phyloP scores from a whole-genome alignment of 2,329 filamentous ascomycete species.

The Sporothrix sp. region DNA sequence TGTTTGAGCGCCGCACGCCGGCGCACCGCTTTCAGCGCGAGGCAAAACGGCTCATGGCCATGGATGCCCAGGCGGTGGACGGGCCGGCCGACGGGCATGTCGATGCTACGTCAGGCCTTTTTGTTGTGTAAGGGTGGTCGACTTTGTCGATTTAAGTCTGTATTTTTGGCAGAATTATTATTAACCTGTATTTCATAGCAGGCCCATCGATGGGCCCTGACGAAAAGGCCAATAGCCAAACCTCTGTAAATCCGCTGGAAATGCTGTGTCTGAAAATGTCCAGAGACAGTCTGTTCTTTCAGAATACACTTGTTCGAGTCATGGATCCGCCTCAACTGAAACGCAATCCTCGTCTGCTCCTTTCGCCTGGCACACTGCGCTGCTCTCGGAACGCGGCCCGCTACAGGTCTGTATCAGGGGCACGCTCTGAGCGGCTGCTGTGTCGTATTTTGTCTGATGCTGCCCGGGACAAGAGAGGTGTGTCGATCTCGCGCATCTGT shows the following conservation, averaged over 20 bases:
- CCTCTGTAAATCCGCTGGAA: background rate
- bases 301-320: too few species aligned
- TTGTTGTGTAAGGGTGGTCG: background rate
- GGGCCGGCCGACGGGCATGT: background rate
- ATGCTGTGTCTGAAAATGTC: too few species aligned
- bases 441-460: background rate
- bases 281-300: too few species aligned
- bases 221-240: background rate
- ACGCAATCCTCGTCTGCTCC: background rate
- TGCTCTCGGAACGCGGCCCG: too few species aligned
- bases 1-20: slow-evolving; percentile 14
- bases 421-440: too few species aligned
- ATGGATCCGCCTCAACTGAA: background rate
- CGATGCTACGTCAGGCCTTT: too few species aligned
- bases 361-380: background rate
- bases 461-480: background rate
- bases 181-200: background rate
- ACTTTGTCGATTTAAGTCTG: background rate
- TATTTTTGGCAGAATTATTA: background rate
- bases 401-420: too few species aligned
- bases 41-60: background rate
- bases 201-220: background rate
- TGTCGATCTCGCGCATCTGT: slow-evolving; percentile 10
- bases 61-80: background rate
- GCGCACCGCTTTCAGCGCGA: slow-evolving; percentile 8